phyloP scores from a whole-genome alignment of 768 basidiomycete genomes.

The Calocybe indica region DNA sequence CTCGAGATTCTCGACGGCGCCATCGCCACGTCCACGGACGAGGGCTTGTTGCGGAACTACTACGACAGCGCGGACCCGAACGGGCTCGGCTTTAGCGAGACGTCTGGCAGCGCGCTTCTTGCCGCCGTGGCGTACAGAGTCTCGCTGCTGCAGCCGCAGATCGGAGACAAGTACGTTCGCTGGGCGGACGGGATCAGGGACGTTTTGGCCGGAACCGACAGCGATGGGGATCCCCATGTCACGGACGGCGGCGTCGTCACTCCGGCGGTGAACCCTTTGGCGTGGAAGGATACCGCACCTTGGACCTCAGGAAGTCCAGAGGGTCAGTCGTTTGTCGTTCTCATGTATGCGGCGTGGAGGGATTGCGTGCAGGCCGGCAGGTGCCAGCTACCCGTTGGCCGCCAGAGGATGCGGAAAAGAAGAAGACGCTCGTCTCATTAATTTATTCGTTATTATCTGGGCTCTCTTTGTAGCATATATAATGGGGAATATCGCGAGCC shows the following conservation, averaged over 20 bases:
- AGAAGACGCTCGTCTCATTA: too few species aligned
- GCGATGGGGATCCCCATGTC: constrained; percentile 14
- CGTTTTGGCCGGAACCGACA: constrained; percentile 13
- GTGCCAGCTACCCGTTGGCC: constrained; percentile 7
- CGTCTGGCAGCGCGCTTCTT: constrained; percentile 14
- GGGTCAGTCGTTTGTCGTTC: constrained; percentile 32
- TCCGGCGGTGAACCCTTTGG: constrained; percentile 34
- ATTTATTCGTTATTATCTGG: too few species aligned
- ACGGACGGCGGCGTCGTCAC: constrained; percentile 22
- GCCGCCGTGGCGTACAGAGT: constrained; percentile 23
- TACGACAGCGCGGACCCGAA: constrained; percentile 8
- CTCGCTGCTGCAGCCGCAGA: constrained; percentile 23
- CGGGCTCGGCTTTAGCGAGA: constrained; percentile 15
- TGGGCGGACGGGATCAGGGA: constrained; percentile 30
- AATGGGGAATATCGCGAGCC: too few species aligned
- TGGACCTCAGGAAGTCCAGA: constrained; percentile 34
- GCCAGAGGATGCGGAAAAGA: too few species aligned
- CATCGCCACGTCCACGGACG: constrained; percentile 7
- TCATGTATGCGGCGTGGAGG: constrained; percentile 37
- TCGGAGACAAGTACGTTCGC: constrained; percentile 18
- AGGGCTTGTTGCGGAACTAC: constrained; percentile 14
- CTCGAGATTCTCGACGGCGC: constrained; percentile 20
- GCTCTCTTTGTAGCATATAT: too few species aligned
- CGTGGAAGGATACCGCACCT: constrained; percentile 28
- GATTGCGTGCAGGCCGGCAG: constrained; percentile 25